Base-by-base conservation (phyloP, 257 asterid species). In the Petunia secreta region DNA sequence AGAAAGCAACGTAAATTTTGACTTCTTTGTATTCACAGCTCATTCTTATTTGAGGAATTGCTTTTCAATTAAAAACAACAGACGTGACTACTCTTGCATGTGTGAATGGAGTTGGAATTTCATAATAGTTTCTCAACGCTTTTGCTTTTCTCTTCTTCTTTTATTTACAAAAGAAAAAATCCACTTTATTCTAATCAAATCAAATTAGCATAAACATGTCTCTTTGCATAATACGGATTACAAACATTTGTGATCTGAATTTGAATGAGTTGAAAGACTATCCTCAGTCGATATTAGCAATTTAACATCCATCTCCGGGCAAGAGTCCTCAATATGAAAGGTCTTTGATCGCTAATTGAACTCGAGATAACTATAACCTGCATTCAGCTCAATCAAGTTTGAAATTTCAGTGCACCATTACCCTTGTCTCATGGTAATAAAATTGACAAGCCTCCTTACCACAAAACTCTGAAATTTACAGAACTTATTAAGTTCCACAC, bases 381-480 rank as follows among this genome's bases (percentile, higher is more conserved):
- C 5, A 71, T 71, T n/a, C 11, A 55, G 43, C 25, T 71, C 77
- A 71, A 25, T 36, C 55, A 43, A 11, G 75, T 54, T 41, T 60
- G 50, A 41, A 25, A 62, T 43, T 63, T 77, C 73, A 63, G 57
- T 14, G 46, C 41, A 63, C 77, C 82, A 77, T 4, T 44, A 57
- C 37, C 65, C 55, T 36, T 34, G 64, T 67, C 50, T 77, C 25
- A 34, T 55, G 9, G 60, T n/a, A 76, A 14, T 59, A 74, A 44
- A 77, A 78, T 64, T 78, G 62, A 57, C 68, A 78, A 55, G 68
- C 81, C 43, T 50, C 59, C 54, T 44, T 39, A 63, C 48, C 83
- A 54, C 38, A 78, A 52, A 16, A 44, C 53, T 75, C 38, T 37
- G 59, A 69, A 64, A 81, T 58, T 76, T 84, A 84, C 81, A 79